Base-by-base conservation (phyloP, 2,329 filamentous ascomycete species). In the Dactylonectria macrodidyma region DNA sequence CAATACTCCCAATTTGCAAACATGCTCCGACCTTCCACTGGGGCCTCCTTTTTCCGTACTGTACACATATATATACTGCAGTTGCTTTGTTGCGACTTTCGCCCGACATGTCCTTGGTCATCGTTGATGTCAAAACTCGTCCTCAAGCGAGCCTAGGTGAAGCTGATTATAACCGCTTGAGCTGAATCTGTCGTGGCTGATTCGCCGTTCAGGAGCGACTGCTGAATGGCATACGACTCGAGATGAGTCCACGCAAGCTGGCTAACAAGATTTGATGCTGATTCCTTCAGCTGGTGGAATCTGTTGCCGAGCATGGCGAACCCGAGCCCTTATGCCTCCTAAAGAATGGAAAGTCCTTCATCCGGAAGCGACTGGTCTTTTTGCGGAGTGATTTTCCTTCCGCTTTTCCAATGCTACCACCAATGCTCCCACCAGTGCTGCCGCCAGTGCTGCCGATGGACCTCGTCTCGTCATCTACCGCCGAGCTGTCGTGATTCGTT, bases 281-380 rank as follows among this genome's bases (percentile, higher is more conserved):
- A 62, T 59, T 70, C 62, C 52, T 66, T 81, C 75, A 82, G 62
- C 77, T 75, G 34, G 77, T 75, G 10, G 75, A 75, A 59, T 82
- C 80, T 19, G 80, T 73, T n/a, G 77, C 70, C n/a, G 80, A 70
- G 62, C 74, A 73, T 10, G 78, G 77, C 26, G 77, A 76, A 57
- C 71, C 80, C 5, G 80, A 73, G 63, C 78, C 78, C 78, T 87
- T 88, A 72, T 88, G 85, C 61, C 86, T 84, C 72, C 86, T 83
- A 74, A 89, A 88, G 70, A 89, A 86, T 5, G 85, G 84, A 65
- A 90, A 84, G 50, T 87, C 86, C 70, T 90, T 91, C 84, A 91
- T 89, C 69, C 88, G 83, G 73, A 91, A 91, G 47, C 89, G 84
- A 74, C 89, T 91, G 5, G 89, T 83, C 78, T 88, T 90, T 80